Base-by-base conservation (phyloP, 495 filamentous ascomycete species). In the Penicillium cosmopolitanum region DNA sequence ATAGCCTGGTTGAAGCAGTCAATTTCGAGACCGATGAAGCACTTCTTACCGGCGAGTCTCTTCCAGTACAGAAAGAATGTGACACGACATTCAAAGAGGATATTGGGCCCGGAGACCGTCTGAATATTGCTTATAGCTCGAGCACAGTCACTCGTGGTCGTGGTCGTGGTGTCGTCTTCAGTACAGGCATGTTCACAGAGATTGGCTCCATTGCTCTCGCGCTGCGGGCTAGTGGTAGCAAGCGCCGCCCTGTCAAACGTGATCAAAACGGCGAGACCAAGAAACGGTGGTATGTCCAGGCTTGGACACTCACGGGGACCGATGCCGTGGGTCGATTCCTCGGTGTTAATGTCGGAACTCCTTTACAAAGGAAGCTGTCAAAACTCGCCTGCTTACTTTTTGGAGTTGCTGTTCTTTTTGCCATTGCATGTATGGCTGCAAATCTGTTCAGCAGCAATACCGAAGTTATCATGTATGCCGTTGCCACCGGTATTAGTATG, bases 21-120 rank as follows among this genome's bases (percentile, higher is more conserved):
- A 91, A 91, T 59, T 83, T 91, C 55, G 87, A 89, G 66, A 84
- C 86, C 21, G 88, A 91, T 61, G 88, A 91, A 66, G 87, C 89
- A 28, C 77, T 90, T 12, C 77, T 92, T 9, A 92, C 89, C 7
- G 89, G 89, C 18, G 89, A 92, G 64, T 89, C 87, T 40, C 70
- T 91, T 13, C 87, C 88, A 21, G 85, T 89, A 15, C 70, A 76
- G 18, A 91, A 92, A 64, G 76, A 82, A 52, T 66, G 74, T n/a
- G 71, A 81, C 18, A 62, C 74, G 9, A 68, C 65, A 6, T 74
- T 82, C 35, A 71, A 81, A 19, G 55, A 61, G 5, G 80, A 84
- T 11, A 81, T 85, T 42, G 83, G 86, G 1, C 82, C 86, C 9
- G 88, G 89, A 18, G 89, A 92, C 60, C 82, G 88, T 25, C 71